Base-by-base conservation (phyloP, 2,329 filamentous ascomycete species). In the Fonsecaea nubica region DNA sequence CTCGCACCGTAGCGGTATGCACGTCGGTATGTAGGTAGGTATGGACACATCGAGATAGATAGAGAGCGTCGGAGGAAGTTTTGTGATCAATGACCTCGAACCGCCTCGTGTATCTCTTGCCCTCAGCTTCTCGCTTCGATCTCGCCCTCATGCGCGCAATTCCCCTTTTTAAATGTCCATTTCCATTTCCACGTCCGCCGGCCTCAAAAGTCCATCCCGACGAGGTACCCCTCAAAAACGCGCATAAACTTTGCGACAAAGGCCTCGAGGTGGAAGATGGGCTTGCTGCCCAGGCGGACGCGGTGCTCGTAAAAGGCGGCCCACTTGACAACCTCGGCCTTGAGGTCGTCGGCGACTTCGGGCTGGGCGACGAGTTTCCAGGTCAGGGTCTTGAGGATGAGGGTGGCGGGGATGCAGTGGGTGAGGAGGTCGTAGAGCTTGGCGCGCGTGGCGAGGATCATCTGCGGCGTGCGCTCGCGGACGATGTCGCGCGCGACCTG, bases 181-280 rank as follows among this genome's bases (percentile, higher is more conserved):
- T 25, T 25, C 25, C 25, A 25, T 25, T 25, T 25, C 40, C 8
- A n/a, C 13, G 15, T 4, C 18, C 4, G 15, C 13, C 18, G 15
- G 40, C 13, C 33, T 59, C 53, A 70, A 35, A 71, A 68, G 36
- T 71, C 69, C 69, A 69, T 70, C 12, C 67, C 68, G 21, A 65
- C 54, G n/a, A 76, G 82, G 70, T 88, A 96, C 88, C 93, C 94
- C 82, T 99, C 95, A 70, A 94, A 87, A 72, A 98, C 88, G 73
- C 94, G 88, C 94, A 99, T 98, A 77, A 98, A 97, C 82, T 97
- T 98, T 65, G 94, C 94, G 65, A 99, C 95, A 79, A 99, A 99
- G 3, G 95, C 95, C 80, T 99, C 96, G 3, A 99, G 83, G 76
- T 99, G 96, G 80, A 99, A 99, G 69, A 99, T 98, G 65, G 96